Conservation (phyloP, 805 yeast genomes). For the Candida loeiensis region DNA sequence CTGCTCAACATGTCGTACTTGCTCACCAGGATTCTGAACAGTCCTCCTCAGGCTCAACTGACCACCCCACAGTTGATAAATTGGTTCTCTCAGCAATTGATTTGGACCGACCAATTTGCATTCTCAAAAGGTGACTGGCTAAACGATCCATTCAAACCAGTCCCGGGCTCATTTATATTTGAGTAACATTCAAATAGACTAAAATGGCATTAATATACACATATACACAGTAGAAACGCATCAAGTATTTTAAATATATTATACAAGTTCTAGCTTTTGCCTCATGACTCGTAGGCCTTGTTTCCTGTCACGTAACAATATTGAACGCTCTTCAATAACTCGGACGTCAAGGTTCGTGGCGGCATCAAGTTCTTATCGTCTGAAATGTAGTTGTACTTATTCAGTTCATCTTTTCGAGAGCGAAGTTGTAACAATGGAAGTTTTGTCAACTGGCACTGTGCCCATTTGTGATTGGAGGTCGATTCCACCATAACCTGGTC, state of each 20-base stretch:
- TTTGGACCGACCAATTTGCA: constrained; percentile 24
- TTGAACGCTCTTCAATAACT: constrained; percentile 21
- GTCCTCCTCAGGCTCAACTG: constrained; percentile 25
- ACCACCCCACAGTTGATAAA: constrained; percentile 16
- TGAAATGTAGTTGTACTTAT: constrained; percentile 26
- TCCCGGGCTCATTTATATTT: constrained; percentile 18
- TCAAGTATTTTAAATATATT: too few species aligned
- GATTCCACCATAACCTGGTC: constrained; percentile 21
- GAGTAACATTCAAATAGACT: background rate
- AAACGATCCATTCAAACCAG: constrained; percentile 20
- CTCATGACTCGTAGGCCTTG: constrained; percentile 19
- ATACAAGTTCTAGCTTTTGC: too few species aligned
- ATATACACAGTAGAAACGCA: too few species aligned
- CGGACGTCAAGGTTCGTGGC: constrained; percentile 12
- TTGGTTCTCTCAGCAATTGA: constrained; percentile 32
- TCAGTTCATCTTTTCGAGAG: constrained; percentile 32
- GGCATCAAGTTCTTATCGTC: constrained; percentile 8
- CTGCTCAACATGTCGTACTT: constrained; percentile 52
- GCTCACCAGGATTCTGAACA: constrained; percentile 50
- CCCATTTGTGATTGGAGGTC: constrained; percentile 34
- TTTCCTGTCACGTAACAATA: constrained; percentile 39
- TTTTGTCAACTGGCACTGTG: constrained; percentile 32
- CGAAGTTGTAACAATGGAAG: constrained; percentile 34
- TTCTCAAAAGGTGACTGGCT: constrained; percentile 22
- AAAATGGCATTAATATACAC: background rate